Conservation (phyloP, 257 asterid species). For the Eustoma russellianum region DNA sequence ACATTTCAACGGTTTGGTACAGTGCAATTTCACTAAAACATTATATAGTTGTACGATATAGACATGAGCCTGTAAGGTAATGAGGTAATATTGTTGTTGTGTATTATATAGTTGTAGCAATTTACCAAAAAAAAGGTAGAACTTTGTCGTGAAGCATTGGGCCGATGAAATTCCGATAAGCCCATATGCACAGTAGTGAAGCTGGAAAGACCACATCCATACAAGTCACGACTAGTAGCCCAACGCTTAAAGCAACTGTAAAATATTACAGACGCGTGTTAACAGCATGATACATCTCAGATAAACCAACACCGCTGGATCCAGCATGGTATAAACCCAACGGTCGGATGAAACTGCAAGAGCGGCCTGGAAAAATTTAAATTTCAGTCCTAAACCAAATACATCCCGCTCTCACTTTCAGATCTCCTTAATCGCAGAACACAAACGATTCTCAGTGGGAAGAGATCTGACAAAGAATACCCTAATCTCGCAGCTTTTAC, state of each 20-base stretch:
- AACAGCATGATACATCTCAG: slow-evolving; percentile 1
- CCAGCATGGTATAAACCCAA: not conserved
- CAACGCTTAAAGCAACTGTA: slow-evolving; percentile 7
- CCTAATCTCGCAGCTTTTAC: not conserved
- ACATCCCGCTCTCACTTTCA: slow-evolving; percentile 36
- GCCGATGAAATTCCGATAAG: too few relatives aligned
- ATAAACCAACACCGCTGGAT: slow-evolving; percentile 6
- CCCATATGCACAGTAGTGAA: too few relatives aligned
- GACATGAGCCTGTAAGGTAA: too few relatives aligned
- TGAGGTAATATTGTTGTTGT: too few relatives aligned
- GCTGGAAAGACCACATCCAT: too few relatives aligned
- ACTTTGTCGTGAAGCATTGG: too few relatives aligned
- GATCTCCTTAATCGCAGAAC: slow-evolving; percentile 16
- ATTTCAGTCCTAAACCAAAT: slow-evolving; percentile 8
- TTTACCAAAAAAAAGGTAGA: too few relatives aligned
- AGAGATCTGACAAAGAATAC: slow-evolving; percentile 12
- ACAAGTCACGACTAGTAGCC: not conserved
- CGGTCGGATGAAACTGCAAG: slow-evolving; percentile 17
- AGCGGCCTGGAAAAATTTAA: slow-evolving; percentile 38
- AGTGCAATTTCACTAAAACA: too few relatives aligned
- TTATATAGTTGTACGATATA: too few relatives aligned
- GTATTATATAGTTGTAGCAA: too few relatives aligned
- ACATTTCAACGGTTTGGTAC: too few relatives aligned
- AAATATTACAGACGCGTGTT: not conserved
- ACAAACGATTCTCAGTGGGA: not conserved